Base-by-base conservation (phyloP, 2,329 filamentous ascomycete species). In the Cordyceps cateniannulata region DNA sequence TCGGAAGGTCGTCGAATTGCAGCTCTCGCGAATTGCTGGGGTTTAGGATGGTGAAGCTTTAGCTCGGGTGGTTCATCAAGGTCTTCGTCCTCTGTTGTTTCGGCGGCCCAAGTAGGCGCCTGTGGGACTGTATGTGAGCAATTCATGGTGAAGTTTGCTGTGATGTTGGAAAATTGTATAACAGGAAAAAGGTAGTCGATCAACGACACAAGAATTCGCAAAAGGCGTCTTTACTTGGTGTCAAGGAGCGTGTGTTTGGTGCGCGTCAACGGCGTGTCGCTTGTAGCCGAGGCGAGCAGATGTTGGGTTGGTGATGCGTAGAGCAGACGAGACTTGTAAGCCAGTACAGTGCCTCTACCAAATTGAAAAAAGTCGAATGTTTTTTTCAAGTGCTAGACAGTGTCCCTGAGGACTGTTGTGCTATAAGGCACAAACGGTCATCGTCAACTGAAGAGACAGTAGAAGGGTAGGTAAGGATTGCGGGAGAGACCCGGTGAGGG, bases 21-120 rank as follows among this genome's bases (percentile, higher is more conserved):
- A 56, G 75, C 79, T 73, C 77, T 79, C 69, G 74, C 71, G 78
- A 85, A 73, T 70, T 76, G 66, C 66, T 68, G 63, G 63, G 68
- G 50, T 65, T 67, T 53, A 66, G 69, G 62, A 48, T 63, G 66
- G 58, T 68, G 65, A 63, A 69, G 66, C 62, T 64, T 67, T 62
- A 72, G 69, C 76, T 97, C 93, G 68, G 93, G 92, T 54, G 93
- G 93, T 74, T 98, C 93, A 74, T 98, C 93, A 55, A 87, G 81
- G 69, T 97, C 93, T 65, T 89, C 77, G 61, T 96, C 92, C 62
- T 85, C 82, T 65, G 82, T 78, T 20, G 74, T 66, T 50, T 69
- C 69, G 25, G 74, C 72, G 40, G 66, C 67, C 72, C 73, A 76
- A 49, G 65, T 65, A 59, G 66, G 71, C 57, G 64, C 67, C 65